A percentile compares a stretch with the other conserved stretches of the same genome.
Conservation (phyloP, 148 eudicot species). For the Diospyros lotus region DNA sequence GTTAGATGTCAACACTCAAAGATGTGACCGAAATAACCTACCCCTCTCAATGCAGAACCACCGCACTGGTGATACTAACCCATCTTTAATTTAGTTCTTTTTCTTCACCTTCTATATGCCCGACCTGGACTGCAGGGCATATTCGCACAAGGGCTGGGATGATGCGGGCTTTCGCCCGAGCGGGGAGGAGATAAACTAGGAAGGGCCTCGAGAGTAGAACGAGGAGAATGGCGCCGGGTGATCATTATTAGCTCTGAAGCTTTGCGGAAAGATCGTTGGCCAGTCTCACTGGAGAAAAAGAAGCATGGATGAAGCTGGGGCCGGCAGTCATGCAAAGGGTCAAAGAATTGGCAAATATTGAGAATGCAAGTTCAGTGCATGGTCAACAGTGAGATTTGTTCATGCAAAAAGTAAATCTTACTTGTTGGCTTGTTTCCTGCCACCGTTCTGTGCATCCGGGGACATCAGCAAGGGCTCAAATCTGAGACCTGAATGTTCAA, state of each 20-base stretch:
- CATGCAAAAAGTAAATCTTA: conserved; percentile 29
- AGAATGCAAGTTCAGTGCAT: neutral
- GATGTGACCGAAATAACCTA: neutral
- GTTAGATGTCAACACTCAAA: neutral
- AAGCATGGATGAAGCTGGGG: conserved; percentile 19
- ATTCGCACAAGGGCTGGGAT: conserved; percentile 11
- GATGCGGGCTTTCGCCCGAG: conserved; percentile 10
- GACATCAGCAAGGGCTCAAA: conserved; percentile 30
- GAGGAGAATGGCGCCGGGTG: conserved; percentile 17
- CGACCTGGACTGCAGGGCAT: neutral
- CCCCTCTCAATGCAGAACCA: too few species aligned
- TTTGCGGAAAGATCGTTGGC: conserved; percentile 23
- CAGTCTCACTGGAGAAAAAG: conserved; percentile 34
- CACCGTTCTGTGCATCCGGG: conserved; percentile 20
- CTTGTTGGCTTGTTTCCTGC: conserved; percentile 37
- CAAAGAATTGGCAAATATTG: neutral
- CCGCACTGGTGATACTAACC: too few species aligned
- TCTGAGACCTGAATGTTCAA: neutral
- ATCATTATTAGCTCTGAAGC: conserved; percentile 21
- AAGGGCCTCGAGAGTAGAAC: conserved; percentile 35
- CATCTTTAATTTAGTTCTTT: too few species aligned
- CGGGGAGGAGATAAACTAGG: conserved; percentile 16
- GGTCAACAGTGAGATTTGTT: neutral
- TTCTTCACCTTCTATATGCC: too few species aligned
- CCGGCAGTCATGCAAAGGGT: neutral